Base-by-base conservation (phyloP, 441 rosid genomes). In the Kokia cookei region DNA sequence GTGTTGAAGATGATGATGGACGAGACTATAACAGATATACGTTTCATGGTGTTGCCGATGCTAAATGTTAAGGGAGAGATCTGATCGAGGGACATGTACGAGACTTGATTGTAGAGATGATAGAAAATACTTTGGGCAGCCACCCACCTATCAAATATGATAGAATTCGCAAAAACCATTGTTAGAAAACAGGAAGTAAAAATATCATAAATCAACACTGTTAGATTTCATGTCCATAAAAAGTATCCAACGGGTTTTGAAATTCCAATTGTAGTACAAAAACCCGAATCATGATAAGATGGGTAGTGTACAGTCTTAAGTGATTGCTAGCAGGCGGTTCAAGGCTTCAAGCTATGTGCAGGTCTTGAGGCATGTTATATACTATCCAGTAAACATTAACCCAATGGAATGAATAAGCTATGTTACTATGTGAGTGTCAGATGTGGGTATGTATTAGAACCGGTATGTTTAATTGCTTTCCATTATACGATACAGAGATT, bases 11-110 rank as follows among this genome's bases (percentile, higher is more conserved):
- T 88, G 76, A 90, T 90, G 78, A 90, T 88, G 69, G 94, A 90
- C 10, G 94, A 88, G 87, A 88, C 92, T 0, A 90, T 90, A 80
- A 90, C 94, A 0, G 94, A 90, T 48, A 90, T 90, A 76, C 94
- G 92, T 71, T 90, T 90, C 92, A 90, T 86, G 42, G 94, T 88
- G 85, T 90, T 90, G 65, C 92, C 92, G 0, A 88, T 79, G 82
- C 94, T 90, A 75, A 90, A 90, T 4, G 94, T 90, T 86, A 90
- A 82, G 54, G 94, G 91, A 71, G 92, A 86, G 76, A 90, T 90
- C 84, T 90, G 78, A 43, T 90, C 92, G 63, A 90, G 78, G 51
- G 94, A 90, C 94, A 90, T 90, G 83, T 90, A 90, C 27, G 92
- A 90, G 74, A 90, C 94, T 73, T 90, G 94, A 77, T 90, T 90